Conservation (phyloP, 2,329 filamentous ascomycete species). For the Lasiodiplodia hormozganensis region DNA sequence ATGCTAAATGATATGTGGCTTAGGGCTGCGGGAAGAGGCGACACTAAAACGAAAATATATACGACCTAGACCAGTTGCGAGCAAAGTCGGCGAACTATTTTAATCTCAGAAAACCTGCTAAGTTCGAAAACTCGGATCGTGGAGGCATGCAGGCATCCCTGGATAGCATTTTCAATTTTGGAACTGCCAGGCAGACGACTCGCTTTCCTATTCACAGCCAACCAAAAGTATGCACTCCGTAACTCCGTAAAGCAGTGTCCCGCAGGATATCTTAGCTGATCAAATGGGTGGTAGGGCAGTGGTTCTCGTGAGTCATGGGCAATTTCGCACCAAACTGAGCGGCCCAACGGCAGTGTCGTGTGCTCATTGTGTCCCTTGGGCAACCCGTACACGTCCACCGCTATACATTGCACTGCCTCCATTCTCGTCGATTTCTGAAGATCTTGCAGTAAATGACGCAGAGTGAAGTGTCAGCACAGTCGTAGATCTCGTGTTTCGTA, state of each 20-base stretch:
- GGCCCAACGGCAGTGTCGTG: neutral
- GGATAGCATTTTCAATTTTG: neutral
- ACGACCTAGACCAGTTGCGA: neutral
- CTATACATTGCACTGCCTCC: neutral
- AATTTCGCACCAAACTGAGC: neutral
- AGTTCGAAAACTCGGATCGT: neutral
- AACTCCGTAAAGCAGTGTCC: too few species aligned
- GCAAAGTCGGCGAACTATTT: neutral
- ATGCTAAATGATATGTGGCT: neutral
- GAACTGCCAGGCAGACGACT: too few species aligned
- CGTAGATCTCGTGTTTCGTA: constrained; percentile 14
- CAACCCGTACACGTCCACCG: neutral
- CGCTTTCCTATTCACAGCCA: too few species aligned
- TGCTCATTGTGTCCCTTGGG: neutral
- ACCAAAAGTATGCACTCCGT: too few species aligned
- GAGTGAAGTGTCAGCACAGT: neutral
- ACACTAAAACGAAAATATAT: neutral
- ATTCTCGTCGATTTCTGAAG: neutral
- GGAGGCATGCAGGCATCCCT: neutral
- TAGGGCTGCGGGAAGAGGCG: neutral
- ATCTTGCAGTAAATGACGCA: neutral
- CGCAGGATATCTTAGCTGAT: too few species aligned
- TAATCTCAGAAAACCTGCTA: too few species aligned
- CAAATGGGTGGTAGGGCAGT: too few species aligned
- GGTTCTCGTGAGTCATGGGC: too few species aligned